Base-by-base conservation (phyloP, 2,329 filamentous ascomycete genomes). In the Cladosporium sp. region DNA sequence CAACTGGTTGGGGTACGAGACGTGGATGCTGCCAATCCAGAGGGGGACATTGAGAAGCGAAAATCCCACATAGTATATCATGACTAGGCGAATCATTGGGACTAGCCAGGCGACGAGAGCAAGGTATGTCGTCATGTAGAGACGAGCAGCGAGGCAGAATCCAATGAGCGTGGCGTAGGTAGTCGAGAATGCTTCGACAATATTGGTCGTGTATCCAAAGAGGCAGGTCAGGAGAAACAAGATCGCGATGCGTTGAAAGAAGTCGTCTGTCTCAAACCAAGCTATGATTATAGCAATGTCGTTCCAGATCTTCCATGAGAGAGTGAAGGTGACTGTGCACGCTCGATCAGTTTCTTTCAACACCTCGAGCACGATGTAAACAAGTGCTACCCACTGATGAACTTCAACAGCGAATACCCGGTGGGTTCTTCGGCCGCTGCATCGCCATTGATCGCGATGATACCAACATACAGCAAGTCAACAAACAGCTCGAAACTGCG, bases 271-370 rank as follows among this genome's bases (percentile, higher is more conserved):
- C 56, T 84, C 79, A 58, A 85, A 84, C 80, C 81, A 83, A 52
- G 73, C 77, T 7, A 36, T 36, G 11, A 36, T 36, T 7, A 36
- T 36, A 8, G 32, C 32, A 11, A 36, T 36, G 32, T 36, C 32
- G 42, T 71, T 73, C 82, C 82, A 85, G 54, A 85, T 79, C 59
- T 83, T 84, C 75, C 78, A 83, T 24, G 76, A 77, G 68, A 85
- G 75, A 54, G 79, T 77, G 59, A 85, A 85, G 0, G 79, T 82
- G 51, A 64, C 47, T 50, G 20, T 37, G 7, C 5, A 5, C 11
- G n/a, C 15, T n/a, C 38, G 11, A 43, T 29, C 15, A 17, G 15
- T 12, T 17, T 5, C 6, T 7, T n/a, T n/a, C n/a, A n/a, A n/a
- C n/a, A n/a, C n/a, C n/a, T n/a, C n/a, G n/a, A n/a, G n/a, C n/a